phyloP scores from a whole-genome alignment of 345 rosid species.

The Euphorbia peplus region DNA sequence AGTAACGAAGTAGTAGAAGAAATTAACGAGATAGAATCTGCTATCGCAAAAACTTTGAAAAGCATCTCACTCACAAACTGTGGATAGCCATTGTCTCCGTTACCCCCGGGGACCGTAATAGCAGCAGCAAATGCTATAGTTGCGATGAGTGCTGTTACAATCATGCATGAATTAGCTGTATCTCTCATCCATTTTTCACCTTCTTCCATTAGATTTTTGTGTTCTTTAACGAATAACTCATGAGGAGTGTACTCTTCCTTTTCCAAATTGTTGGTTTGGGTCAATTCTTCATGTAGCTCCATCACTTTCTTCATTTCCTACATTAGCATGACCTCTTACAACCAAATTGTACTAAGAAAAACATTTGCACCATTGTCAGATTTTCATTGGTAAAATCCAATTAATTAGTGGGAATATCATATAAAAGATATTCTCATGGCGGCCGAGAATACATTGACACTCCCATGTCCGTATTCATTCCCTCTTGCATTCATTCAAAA shows the following conservation, averaged over 20 bases:
- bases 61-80: background rate
- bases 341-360: too few relatives aligned
- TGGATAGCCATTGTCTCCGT: constrained; percentile 5
- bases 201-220: background rate
- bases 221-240: background rate
- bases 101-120: constrained; percentile 17
- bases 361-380: too few relatives aligned
- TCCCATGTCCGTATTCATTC: too few relatives aligned
- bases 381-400: too few relatives aligned
- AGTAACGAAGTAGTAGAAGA: background rate
- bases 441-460: too few relatives aligned
- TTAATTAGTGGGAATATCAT: too few relatives aligned
- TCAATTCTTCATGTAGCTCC: constrained; percentile 8
- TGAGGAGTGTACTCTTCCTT: background rate
- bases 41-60: constrained; percentile 17
- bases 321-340: too few relatives aligned
- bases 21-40: background rate
- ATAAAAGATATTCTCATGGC: too few relatives aligned
- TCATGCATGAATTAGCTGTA: constrained; percentile 14
- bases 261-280: background rate
- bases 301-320: background rate
- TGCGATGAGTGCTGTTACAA: constrained; percentile 11
- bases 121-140: constrained; percentile 14
- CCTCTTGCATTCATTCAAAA: too few relatives aligned
- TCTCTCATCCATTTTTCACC: constrained; percentile 17